Conservation (phyloP, 164 flowering plant species). For the Piper longum region DNA sequence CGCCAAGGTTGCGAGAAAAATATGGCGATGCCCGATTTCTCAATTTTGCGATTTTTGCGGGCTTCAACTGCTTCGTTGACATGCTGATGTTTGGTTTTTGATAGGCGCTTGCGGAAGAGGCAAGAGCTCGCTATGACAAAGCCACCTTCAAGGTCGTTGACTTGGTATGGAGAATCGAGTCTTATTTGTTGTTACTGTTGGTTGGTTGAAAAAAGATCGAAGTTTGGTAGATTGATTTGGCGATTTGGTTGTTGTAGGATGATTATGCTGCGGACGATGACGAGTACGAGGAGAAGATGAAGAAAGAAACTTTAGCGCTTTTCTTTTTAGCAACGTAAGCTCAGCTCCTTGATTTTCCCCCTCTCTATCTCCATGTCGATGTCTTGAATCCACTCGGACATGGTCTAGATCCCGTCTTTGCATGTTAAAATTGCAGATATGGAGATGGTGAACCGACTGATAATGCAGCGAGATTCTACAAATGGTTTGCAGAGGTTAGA, state of each 20-base stretch:
- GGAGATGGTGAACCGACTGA: constrained; percentile 18
- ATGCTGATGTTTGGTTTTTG: background rate
- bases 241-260: no score
- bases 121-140: constrained; percentile 70
- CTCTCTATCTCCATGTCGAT: background rate
- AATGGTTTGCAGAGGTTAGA: constrained; percentile 48
- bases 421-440: constrained; percentile 7
- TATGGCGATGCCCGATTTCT: background rate
- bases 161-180: constrained; percentile 33
- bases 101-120: constrained; percentile 82
- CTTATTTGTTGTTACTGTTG: background rate
- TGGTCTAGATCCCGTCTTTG: background rate
- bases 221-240: no score
- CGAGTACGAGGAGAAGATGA: constrained; percentile 66
- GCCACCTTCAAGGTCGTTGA: constrained; percentile 63
- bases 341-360: background rate
- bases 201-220: no score
- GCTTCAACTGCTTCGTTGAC: background rate
- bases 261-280: constrained; percentile 76
- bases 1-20: constrained; percentile 50
- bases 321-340: constrained; percentile 94
- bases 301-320: constrained; percentile 56
- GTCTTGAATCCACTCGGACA: no score
- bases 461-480: constrained; percentile 11
- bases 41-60: background rate